Conservation (phyloP, 208 protist species). For the Crithidia bombi region DNA sequence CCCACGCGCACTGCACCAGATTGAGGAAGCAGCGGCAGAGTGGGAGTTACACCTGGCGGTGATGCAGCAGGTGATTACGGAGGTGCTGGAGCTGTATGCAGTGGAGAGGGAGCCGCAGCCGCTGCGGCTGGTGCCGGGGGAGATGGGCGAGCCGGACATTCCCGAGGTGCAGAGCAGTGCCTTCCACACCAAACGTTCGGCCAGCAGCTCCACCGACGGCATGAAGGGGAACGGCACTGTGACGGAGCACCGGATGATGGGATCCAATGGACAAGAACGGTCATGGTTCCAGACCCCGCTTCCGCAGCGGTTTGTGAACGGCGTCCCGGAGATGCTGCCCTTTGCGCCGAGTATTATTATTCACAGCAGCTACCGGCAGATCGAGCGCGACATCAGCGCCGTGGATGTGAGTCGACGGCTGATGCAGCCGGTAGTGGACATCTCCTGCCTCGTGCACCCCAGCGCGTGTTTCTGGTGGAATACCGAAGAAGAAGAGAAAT, state of each 20-base stretch:
- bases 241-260: constrained; percentile 74
- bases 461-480: constrained; percentile 87
- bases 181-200: constrained; percentile 46
- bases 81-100: constrained; percentile 89
- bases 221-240: not conserved
- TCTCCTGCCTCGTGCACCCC: constrained; percentile 80
- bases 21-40: constrained; percentile 67
- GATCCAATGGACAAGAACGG: constrained; percentile 45
- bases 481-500: constrained; percentile 71
- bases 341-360: constrained; percentile 85
- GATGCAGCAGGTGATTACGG: constrained; percentile 78
- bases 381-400: constrained; percentile 39
- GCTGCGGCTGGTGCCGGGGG: constrained; percentile 60
- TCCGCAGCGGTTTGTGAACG: constrained; percentile 60
- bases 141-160: constrained; percentile 72
- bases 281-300: constrained; percentile 84
- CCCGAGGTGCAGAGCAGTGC: constrained; percentile 69
- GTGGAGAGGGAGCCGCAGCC: constrained; percentile 76
- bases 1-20: constrained; percentile 74
- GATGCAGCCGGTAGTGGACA: constrained; percentile 85
- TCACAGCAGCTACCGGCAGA: constrained; percentile 53
- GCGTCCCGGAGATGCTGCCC: constrained; percentile 69
- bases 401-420: constrained; percentile 57
- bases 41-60: constrained; percentile 85
- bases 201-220: not conserved